Base-by-base conservation (phyloP, 2,329 filamentous ascomycete species). In the Herpomyces periplanetae region DNA sequence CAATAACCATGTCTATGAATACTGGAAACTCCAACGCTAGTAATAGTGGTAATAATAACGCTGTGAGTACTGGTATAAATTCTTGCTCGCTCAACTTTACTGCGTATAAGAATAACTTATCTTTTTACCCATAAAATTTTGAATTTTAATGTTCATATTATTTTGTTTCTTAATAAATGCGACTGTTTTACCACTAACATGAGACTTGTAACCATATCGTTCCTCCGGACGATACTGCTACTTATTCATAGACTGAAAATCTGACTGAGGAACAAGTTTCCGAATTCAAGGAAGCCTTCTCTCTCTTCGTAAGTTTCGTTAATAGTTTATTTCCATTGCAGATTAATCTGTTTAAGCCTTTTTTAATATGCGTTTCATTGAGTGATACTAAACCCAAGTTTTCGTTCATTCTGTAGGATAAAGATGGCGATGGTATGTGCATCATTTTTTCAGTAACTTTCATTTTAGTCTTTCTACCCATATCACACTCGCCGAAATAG, bases 221-320 rank as follows among this genome's bases (percentile, higher is more conserved):
- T 18, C 18, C 16, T 16, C 17, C 16, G 8, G 11, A 19, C 16
- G 12, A 16, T 17, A 20, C 17, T 11, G 20, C 22, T 28, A 30
- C 29, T 24, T 27, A 18, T 20, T 17, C 28, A 23, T 41, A 91
- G 75, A 75, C 75, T 42, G 80, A 96, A 43, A 75, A 75, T 43
- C 63, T 96, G 38, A 91, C 80, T 34, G 80, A 96, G 55, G 80
- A 96, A 51, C 80, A 96, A 57, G 80, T 96, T 42, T 91, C 80
- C 41, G 80, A 96, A 51, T 96, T 91, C 55, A 96, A 91, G 65
- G 80, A 96, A 51, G 80, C 80, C 21, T 96, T 96, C 50, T 96
- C 80, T 42, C 68, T 96, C 30, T 96, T 96, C 46, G 80, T 96
- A 62, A 62, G 80, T 60, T 21, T 15, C 22, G 15, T 15, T 16